A percentile compares a stretch with the other conserved stretches of the same genome.
Evolutionary conservation across 495 filamentous ascomycete genomes (phyloP).

Genomic region (Neurospora intermedia): DNA sequence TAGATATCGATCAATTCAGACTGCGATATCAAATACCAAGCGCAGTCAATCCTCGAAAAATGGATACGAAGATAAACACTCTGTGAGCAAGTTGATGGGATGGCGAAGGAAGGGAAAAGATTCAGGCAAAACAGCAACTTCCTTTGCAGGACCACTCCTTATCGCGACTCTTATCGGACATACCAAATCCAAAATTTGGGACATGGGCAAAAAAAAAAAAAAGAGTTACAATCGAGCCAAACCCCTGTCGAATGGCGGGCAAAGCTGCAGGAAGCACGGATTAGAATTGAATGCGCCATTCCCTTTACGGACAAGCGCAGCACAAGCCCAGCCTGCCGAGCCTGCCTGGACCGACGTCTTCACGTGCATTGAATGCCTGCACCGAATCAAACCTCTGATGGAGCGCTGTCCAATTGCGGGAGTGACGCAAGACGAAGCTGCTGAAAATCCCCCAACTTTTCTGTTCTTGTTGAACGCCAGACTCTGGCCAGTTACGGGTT

Average conservation of each 20-base stretch:
- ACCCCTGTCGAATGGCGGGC: conserved; percentile 13
- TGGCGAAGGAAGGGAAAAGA: neutral
- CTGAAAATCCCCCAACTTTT: neutral
- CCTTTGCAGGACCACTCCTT: neutral
- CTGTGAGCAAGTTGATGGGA: neutral
- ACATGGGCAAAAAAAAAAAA: conserved; percentile 23
- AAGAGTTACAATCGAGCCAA: conserved; percentile 24
- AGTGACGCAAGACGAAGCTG: neutral
- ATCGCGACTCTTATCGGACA: neutral
- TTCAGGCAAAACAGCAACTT: neutral
- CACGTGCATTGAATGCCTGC: neutral
- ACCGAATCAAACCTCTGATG: neutral
- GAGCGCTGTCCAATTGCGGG: neutral
- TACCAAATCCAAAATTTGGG: neutral
- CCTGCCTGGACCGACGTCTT: neutral
- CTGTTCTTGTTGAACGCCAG: neutral
- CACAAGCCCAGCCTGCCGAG: neutral
- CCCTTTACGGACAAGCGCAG: neutral
- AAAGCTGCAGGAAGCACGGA: conserved; percentile 3
- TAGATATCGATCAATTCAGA: neutral
- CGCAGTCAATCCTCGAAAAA: neutral
- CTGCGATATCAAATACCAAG: neutral
- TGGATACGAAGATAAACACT: neutral
- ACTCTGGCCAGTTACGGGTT: neutral
- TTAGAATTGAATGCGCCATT: conserved; percentile 6